Evolutionary conservation across 768 basidiomycete genomes (phyloP), one percentile per base, ranked within the genome.

Genomic region (Boletus pseudopeckii): DNA sequence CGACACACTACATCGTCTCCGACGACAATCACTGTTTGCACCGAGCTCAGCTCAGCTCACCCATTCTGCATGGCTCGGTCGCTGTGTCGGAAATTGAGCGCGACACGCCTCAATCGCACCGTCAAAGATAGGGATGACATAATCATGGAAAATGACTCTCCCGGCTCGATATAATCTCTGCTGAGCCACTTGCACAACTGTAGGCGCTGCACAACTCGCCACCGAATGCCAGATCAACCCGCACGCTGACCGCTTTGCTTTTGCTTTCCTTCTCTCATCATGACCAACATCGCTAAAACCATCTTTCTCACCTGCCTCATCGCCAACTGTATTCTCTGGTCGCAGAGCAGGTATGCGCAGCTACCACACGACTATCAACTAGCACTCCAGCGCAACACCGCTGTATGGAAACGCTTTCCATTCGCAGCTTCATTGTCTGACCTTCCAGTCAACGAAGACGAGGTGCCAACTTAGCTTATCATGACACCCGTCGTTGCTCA

Each of bases 311-410:
- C 76, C 52, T 64, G 78, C 42, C 70, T 91, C 64, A 63, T 78
- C 54, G 40, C 85, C 44, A 84, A 85, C 58, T 78, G 77, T 63
- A 49, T 88, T 20, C 75, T 91, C 34, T 88, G 83, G 85, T 85
- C 88, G 15, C 78, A 76, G 60, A 77, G 77, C 68, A 76, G 77
- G 54, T 81, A 80, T 67, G 76, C 74, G 11, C 71, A 73, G 11
- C 45, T 39, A 37, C 40, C 56, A 15, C 48, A 44, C 8, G 22
- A 36, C 14, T 45, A 52, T 40, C 53, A 57, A 34, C 48, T 52
- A 9, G 22, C 47, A 9, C 28, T 17, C 26, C 48, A 42, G 9
- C 55, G 18, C 20, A 17, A 37, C 10, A 5, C 50, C 20, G 5
- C 55, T 5, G 41, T 55, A 2, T 58, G 53, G 64, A 64, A 60